Percentiles rank a stretch among this genome's conserved stretches.
Evolutionary conservation across 2,329 filamentous ascomycete genomes (phyloP).

Genomic region (Verticillium isaacii): DNA sequence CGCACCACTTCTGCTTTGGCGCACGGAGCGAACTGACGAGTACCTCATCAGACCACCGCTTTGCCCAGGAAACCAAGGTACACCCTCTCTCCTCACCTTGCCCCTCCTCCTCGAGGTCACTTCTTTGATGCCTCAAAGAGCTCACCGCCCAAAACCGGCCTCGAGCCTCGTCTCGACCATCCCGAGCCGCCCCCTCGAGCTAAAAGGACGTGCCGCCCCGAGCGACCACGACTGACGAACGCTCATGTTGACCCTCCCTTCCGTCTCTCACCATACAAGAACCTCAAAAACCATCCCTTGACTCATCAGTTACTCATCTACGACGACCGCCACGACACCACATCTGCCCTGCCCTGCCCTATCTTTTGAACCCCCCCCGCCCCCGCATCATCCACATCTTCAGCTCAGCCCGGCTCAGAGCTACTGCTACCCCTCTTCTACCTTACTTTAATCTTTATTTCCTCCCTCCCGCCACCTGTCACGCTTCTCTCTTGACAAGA

Average conservation of each 20-base stretch:
- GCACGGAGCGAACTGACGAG: not conserved
- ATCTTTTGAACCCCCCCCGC: not conserved
- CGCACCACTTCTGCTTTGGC: not conserved
- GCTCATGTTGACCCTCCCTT: not conserved
- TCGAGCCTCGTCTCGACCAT: not conserved
- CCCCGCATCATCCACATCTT: not conserved
- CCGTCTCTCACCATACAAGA: not conserved
- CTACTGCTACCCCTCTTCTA: not conserved
- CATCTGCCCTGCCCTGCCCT: not conserved
- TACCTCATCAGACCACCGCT: not conserved
- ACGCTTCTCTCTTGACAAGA: not conserved
- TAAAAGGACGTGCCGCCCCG: not conserved
- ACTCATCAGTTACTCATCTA: not conserved
- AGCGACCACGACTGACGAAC: not conserved
- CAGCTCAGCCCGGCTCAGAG: not conserved
- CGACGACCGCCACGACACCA: not conserved
- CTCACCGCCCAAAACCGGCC: not conserved
- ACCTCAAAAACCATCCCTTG: not conserved
- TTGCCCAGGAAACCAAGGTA: not conserved
- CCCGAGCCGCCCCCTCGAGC: not conserved
- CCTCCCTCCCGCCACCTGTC: not conserved
- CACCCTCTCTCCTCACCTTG: not conserved
- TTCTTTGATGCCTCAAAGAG: not conserved
- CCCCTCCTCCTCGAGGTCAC: not conserved
- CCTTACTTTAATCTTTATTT: slow-evolving; percentile 4